A percentile compares a stretch with the other conserved stretches of the same genome.
Conservation (phyloP, 1,284 basidiomycete species). For the Malassezia yamatoensis region DNA sequence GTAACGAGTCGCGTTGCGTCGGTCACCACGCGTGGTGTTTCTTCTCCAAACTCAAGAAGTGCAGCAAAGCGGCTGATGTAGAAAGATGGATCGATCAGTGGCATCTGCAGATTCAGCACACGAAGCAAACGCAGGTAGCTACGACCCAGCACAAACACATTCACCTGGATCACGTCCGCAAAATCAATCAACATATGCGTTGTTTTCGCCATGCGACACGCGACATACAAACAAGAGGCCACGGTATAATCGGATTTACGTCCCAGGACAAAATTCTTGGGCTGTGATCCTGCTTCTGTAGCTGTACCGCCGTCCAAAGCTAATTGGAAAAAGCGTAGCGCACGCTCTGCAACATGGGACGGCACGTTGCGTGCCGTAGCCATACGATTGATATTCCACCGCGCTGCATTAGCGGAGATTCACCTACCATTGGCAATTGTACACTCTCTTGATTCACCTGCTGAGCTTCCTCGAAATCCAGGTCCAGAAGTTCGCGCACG, state of each 20-base stretch:
- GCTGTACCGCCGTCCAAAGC: conserved; percentile 65
- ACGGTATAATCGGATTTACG: conserved; percentile 83
- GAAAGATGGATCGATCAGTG: conserved; percentile 87
- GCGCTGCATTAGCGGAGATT: conserved; percentile 54
- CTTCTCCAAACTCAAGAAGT: conserved; percentile 91
- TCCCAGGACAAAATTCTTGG: conserved; percentile 53
- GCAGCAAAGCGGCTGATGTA: conserved; percentile 94
- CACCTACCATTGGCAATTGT: conserved; percentile 73
- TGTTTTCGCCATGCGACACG: conserved; percentile 75
- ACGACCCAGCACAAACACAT: conserved; percentile 92
- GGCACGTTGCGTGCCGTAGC: conserved; percentile 68
- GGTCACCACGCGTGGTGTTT: conserved; percentile 78
- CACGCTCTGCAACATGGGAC: conserved; percentile 67
- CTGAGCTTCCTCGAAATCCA: conserved; percentile 39
- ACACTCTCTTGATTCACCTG: conserved; percentile 58
- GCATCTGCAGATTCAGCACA: conserved; percentile 70
- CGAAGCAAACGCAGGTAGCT: conserved; percentile 90
- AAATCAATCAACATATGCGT: conserved; percentile 99
- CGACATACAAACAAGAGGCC: conserved; percentile 88
- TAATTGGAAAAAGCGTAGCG: conserved; percentile 79
- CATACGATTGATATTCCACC: conserved; percentile 68
- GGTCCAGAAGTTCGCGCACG: conserved; percentile 38
- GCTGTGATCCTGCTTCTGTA: conserved; percentile 30
- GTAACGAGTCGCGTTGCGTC: conserved; percentile 89
- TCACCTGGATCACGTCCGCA: conserved; percentile 57